These are phyloP conservation scores for Thelonectria rubi DNA, from an alignment of 2,329 filamentous ascomycete species.

Conservation along the genomic window DNA sequence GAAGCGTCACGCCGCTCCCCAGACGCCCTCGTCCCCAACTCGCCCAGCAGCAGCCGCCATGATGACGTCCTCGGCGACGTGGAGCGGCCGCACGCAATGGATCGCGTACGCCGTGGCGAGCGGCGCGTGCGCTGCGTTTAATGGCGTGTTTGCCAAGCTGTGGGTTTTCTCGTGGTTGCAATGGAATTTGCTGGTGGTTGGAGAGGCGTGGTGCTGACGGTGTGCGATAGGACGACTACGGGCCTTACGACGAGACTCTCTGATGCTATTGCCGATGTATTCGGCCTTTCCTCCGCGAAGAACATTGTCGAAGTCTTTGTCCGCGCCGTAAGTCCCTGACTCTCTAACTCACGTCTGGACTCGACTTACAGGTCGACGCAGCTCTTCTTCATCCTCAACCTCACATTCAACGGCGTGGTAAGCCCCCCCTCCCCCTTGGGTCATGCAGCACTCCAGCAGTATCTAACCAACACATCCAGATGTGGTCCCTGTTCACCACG, in stretches of 20 bases:
- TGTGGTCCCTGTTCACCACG: constrained; percentile 86
- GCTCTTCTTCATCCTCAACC: constrained; percentile 79
- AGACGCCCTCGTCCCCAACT: constrained; percentile 15
- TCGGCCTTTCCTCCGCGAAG: constrained; percentile 55
- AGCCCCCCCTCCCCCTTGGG: constrained; percentile 40
- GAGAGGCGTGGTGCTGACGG: background rate
- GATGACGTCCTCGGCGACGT: constrained; percentile 31
- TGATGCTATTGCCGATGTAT: constrained; percentile 51
- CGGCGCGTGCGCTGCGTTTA: constrained; percentile 81
- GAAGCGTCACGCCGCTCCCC: constrained; percentile 38
- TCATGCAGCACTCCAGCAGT: background rate
- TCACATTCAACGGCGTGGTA: constrained; percentile 77
- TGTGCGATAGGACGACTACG: constrained; percentile 61
- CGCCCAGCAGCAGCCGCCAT: constrained; percentile 7
- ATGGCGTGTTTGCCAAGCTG: constrained; percentile 87
- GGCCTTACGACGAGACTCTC: constrained; percentile 62
- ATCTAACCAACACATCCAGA: constrained; percentile 51
- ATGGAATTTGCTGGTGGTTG: background rate
- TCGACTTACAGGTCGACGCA: constrained; percentile 45
- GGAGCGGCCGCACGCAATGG: constrained; percentile 60
- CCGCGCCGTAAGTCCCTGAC: constrained; percentile 55
- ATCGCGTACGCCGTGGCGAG: constrained; percentile 76
- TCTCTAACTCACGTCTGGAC: background rate
- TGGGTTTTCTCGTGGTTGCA: constrained; percentile 51
- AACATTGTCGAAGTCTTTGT: constrained; percentile 58